Percentiles rank a stretch among this genome's conserved stretches.
Conservation (phyloP, 2,329 filamentous ascomycete species). For the Chrysoporthe austroafricana region DNA sequence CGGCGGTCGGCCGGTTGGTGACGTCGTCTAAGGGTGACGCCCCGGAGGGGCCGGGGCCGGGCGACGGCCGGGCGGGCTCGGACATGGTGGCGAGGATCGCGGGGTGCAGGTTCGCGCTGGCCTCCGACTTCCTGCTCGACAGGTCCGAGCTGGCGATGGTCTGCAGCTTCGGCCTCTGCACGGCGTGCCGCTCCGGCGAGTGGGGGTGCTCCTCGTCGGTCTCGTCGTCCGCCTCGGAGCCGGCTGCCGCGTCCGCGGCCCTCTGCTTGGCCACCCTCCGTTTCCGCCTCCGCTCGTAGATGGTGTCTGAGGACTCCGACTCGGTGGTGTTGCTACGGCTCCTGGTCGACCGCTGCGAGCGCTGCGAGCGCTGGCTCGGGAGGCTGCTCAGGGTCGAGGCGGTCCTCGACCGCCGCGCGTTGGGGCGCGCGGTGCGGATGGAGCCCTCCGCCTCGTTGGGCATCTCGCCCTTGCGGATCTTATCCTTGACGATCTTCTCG, state of each 20-base stretch:
- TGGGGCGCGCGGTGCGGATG: slow-evolving; percentile 30
- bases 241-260: slow-evolving; percentile 20
- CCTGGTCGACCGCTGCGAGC: slow-evolving; percentile 26
- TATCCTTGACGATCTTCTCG: slow-evolving; percentile 52
- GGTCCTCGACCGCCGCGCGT: slow-evolving; percentile 31
- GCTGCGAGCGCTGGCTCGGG: slow-evolving; percentile 34
- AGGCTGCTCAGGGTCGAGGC: slow-evolving; percentile 33
- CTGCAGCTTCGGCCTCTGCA: slow-evolving; percentile 49
- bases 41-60: slow-evolving; percentile 13
- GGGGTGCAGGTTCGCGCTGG: slow-evolving; percentile 31
- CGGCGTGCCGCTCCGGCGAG: slow-evolving; percentile 39
- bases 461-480: slow-evolving; percentile 47
- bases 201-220: slow-evolving; percentile 30
- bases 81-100: slow-evolving; percentile 17
- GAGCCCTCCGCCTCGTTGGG: slow-evolving; percentile 35
- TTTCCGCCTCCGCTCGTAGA: slow-evolving; percentile 27
- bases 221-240: slow-evolving; percentile 37
- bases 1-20: slow-evolving; percentile 17
- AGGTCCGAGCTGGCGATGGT: slow-evolving; percentile 51
- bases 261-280: slow-evolving; percentile 22
- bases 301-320: slow-evolving; percentile 34
- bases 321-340: slow-evolving; percentile 35
- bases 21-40: slow-evolving; percentile 23
- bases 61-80: slow-evolving; percentile 6
- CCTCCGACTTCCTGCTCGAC: slow-evolving; percentile 36